Evolutionary conservation across 176 grass and related monocot species (phyloP), one percentile per base, ranked within the genome.

Genomic region (Carex kokanica): DNA sequence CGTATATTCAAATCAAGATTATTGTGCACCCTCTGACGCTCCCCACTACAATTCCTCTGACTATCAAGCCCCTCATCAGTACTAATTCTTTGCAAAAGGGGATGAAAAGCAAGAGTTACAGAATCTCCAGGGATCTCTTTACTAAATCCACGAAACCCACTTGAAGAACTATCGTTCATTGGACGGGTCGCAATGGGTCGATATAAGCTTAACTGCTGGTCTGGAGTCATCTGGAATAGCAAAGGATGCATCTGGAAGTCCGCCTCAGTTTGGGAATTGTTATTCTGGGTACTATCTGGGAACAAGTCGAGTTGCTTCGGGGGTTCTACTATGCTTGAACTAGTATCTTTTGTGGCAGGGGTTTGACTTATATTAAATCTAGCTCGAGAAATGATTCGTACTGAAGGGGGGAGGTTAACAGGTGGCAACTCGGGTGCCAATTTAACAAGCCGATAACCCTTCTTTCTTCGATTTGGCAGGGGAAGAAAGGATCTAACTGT

Each of bases 201-300:
- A 14, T 82, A 82, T 21, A 65, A 63, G 51, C 73, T 63, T 64
- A 60, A 75, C 49, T 81, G 45, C 62, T 81, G 52, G 31, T 93
- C 89, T 86, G 53, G 84, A 88, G 89, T 85, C 64, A 86, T 67
- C 85, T 99, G 91, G 85, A 99, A 99, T 63, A 95, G 86, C 81
- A 99, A 89, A 85, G 89, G 96, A 88, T 99, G 93, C 89, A 99
- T 93, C 36, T 91, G 93, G 56, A 99, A 90, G 84, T 98, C 92
- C 64, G 93, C 73, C 81, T 93, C 87, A 38, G 82, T 43, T 47
- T 64, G 57, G 40, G 43, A 82, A 82, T 82, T 65, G 59, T 25
- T 87, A 88, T 70, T 83, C 47, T 82, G 89, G 84, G 79, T 62
- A 63, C 69, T 53, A 83, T 90, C 55, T 24, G 87, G 88, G 61